Percentiles rank a stretch among this genome's conserved stretches.
Evolutionary conservation across 2,329 filamentous ascomycete genomes (phyloP).

Genomic region (Nigrospora osmanthi): DNA sequence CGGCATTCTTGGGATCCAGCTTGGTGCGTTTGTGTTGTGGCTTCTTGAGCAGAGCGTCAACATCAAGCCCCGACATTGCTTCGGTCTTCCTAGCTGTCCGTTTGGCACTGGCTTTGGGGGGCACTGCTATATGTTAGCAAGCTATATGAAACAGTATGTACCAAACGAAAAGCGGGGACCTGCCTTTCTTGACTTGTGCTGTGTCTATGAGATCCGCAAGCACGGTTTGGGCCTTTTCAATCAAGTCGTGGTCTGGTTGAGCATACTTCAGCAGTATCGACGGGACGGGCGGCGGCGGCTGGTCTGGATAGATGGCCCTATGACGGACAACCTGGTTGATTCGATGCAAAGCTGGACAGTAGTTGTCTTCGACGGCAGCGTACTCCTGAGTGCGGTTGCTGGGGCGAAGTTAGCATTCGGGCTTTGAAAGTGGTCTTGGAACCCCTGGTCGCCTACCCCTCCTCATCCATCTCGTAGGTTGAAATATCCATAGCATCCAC

Average conservation of each 20-base stretch:
- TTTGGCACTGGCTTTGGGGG: slow-evolving; percentile 69
- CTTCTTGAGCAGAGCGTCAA: slow-evolving; percentile 62
- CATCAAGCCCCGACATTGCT: slow-evolving; percentile 82
- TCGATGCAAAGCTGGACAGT: slow-evolving; percentile 78
- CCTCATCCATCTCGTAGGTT: slow-evolving; percentile 61
- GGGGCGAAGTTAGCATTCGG: slow-evolving; percentile 22
- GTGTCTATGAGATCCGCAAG: slow-evolving; percentile 59
- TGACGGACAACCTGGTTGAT: slow-evolving; percentile 79
- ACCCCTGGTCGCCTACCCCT: slow-evolving; percentile 46
- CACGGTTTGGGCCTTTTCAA: slow-evolving; percentile 45
- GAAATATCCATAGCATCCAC: slow-evolving; percentile 91
- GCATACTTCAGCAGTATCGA: slow-evolving; percentile 66
- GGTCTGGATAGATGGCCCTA: slow-evolving; percentile 67
- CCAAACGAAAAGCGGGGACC: neutral
- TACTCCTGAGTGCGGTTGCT: slow-evolving; percentile 49
- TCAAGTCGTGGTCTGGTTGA: slow-evolving; percentile 59
- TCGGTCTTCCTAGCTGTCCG: slow-evolving; percentile 66
- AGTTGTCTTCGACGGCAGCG: slow-evolving; percentile 72
- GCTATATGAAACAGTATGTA: slow-evolving; percentile 8
- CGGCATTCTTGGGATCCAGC: slow-evolving; percentile 61
- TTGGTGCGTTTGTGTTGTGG: slow-evolving; percentile 21
- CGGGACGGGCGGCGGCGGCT: slow-evolving; percentile 52
- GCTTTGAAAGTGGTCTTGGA: neutral
- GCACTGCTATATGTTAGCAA: slow-evolving; percentile 44
- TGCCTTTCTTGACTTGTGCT: slow-evolving; percentile 79